Evolutionary conservation across 805 yeast genomes (phyloP).

Genomic region (Kuraishia floccosa): DNA sequence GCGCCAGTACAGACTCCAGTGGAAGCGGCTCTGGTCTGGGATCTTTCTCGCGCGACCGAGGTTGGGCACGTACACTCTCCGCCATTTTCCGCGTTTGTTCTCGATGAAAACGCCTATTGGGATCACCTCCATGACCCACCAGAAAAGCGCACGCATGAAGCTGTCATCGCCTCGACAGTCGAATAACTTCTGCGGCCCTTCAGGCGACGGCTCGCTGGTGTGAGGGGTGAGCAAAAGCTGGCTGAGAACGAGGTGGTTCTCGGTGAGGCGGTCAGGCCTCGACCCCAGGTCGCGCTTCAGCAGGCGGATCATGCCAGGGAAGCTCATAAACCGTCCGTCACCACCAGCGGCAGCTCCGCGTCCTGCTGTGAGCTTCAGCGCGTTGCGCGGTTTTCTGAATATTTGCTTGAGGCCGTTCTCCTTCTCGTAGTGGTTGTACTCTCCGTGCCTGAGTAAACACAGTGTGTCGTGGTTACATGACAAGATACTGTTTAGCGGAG

Average conservation of each 20-base stretch:
- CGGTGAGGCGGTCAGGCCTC: constrained; percentile 1
- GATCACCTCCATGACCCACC: constrained; percentile 58
- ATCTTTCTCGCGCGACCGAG: constrained; percentile 40
- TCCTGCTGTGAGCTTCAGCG: background rate
- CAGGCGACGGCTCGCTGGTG: constrained; percentile 7
- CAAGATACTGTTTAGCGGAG: constrained; percentile 28
- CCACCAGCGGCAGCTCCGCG: too few species aligned
- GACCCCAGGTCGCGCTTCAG: background rate
- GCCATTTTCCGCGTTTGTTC: constrained; percentile 37
- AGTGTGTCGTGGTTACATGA: constrained; percentile 43
- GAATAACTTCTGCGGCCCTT: constrained; percentile 12
- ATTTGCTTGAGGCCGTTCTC: background rate
- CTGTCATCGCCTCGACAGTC: constrained; percentile 27
- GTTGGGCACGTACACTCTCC: constrained; percentile 38
- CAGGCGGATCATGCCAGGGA: too few species aligned
- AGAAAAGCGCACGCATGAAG: constrained; percentile 19
- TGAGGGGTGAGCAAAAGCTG: too few species aligned
- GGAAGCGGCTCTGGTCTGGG: constrained; percentile 35
- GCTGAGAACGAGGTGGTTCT: background rate
- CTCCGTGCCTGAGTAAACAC: constrained; percentile 11
- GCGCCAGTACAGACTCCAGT: constrained; percentile 59
- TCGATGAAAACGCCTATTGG: constrained; percentile 46
- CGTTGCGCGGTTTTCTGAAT: background rate
- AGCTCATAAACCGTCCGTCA: too few species aligned
- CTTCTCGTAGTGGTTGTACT: constrained; percentile 6